Evolutionary conservation across 1,284 basidiomycete species (phyloP).

Genomic region (Tremellales sp.): DNA sequence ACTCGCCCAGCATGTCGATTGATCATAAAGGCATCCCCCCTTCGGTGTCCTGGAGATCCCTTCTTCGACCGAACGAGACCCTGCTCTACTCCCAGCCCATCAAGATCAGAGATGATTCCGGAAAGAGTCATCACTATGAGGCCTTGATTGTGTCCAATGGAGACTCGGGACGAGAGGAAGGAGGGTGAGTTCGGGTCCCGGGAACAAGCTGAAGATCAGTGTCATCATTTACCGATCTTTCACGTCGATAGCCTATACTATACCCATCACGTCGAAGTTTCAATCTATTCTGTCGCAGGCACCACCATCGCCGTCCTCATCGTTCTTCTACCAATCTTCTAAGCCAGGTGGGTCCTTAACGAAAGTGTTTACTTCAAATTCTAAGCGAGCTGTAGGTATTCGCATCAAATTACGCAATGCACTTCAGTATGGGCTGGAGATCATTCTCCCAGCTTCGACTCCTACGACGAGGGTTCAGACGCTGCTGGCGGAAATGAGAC

Average conservation of each 20-base stretch:
- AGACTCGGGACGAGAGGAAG: conserved; percentile 9
- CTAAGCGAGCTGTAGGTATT: conserved; percentile 22
- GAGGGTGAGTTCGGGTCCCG: conserved; percentile 26
- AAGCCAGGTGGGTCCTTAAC: conserved; percentile 32
- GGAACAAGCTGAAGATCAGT: too few species aligned
- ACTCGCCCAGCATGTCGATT: too few species aligned
- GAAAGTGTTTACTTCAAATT: background rate
- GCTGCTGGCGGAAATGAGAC: conserved; percentile 28
- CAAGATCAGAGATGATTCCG: conserved; percentile 16
- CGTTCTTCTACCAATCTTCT: conserved; percentile 43
- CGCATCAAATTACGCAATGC: conserved; percentile 50
- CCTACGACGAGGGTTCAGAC: conserved; percentile 28
- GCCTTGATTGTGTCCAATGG: conserved; percentile 17
- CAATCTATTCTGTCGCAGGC: conserved; percentile 32
- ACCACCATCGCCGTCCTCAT: conserved; percentile 41
- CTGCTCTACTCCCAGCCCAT: conserved; percentile 19
- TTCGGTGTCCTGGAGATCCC: conserved; percentile 9
- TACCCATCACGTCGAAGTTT: conserved; percentile 29
- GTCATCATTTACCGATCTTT: background rate
- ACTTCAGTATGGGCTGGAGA: conserved; percentile 71
- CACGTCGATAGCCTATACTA: background rate
- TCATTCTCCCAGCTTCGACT: conserved; percentile 57
- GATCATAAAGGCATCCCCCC: background rate
- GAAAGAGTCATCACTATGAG: too few species aligned
- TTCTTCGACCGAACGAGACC: conserved; percentile 24